A percentile compares a stretch with the other conserved stretches of the same genome.
Conservation (phyloP, 805 yeast species). For the Starmerella scarabaei region DNA sequence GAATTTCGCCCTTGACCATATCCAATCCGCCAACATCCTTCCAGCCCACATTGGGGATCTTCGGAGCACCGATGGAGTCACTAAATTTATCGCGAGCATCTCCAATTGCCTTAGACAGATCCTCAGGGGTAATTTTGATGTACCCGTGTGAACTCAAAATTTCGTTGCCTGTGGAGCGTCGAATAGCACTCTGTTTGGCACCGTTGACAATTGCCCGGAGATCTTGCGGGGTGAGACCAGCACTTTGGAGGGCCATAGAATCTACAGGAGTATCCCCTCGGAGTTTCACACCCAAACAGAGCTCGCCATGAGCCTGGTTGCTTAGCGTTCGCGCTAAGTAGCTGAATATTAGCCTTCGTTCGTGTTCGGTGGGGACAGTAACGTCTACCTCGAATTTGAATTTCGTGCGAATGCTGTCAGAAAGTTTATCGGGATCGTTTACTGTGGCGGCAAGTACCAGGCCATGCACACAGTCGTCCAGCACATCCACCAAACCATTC, state of each 20-base stretch:
- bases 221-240: slow-evolving; percentile 84
- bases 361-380: slow-evolving; percentile 65
- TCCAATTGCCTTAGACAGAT: slow-evolving; percentile 57
- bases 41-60: slow-evolving; percentile 92
- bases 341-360: slow-evolving; percentile 51
- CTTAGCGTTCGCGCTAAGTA: slow-evolving; percentile 29
- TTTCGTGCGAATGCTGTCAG: slow-evolving; percentile 50
- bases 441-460: slow-evolving; percentile 53
- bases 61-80: slow-evolving; percentile 92
- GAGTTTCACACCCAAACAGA: slow-evolving; percentile 21
- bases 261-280: slow-evolving; percentile 42
- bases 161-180: slow-evolving; percentile 32
- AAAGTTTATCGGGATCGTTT: slow-evolving; percentile 53
- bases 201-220: slow-evolving; percentile 53
- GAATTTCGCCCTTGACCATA: slow-evolving; percentile 74
- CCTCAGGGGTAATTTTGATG: slow-evolving; percentile 41
- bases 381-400: slow-evolving; percentile 68
- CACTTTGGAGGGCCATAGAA: slow-evolving; percentile 68
- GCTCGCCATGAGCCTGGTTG: slow-evolving; percentile 5
- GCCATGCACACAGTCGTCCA: slow-evolving; percentile 33
- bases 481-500: slow-evolving; percentile 41
- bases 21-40: slow-evolving; percentile 95
- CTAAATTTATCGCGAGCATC: slow-evolving; percentile 79
- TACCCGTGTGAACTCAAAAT: slow-evolving; percentile 42
- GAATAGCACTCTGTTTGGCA: slow-evolving; percentile 47